phyloP scores from a whole-genome alignment of 495 filamentous ascomycete species.

The Penicillium lagena region DNA sequence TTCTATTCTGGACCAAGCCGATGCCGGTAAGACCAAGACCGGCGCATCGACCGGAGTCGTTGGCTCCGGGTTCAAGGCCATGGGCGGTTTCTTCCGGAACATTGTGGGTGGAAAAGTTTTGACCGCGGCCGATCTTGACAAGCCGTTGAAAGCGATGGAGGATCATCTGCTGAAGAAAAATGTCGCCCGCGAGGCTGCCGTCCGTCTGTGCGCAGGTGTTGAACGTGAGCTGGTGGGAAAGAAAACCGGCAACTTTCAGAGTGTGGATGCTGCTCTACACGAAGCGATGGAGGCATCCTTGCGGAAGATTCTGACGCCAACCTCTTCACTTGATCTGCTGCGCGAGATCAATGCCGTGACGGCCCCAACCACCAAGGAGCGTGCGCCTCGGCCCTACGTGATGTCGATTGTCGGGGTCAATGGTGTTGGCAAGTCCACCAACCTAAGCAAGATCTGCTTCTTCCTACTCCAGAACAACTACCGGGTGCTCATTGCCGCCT shows the following conservation, averaged over 20 bases:
- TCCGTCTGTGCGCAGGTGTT: conserved; percentile 86
- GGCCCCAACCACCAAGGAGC: conserved; percentile 43
- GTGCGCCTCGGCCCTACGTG: conserved; percentile 75
- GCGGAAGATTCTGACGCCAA: conserved; percentile 90
- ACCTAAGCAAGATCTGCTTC: conserved; percentile 93
- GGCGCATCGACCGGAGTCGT: conserved; percentile 56
- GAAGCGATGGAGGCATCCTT: conserved; percentile 84
- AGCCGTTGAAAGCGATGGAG: conserved; percentile 91
- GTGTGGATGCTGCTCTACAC: conserved; percentile 76
- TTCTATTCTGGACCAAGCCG: conserved; percentile 69
- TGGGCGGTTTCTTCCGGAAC: conserved; percentile 84
- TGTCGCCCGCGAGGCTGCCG: conserved; percentile 87
- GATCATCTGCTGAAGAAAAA: conserved; percentile 95
- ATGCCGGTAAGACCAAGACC: conserved; percentile 52
- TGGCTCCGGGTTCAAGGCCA: conserved; percentile 68
- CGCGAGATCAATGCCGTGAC: conserved; percentile 83
- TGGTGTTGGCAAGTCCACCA: conserved; percentile 96
- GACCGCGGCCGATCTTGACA: conserved; percentile 79
- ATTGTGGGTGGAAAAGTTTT: conserved; percentile 90
- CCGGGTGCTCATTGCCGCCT: conserved; percentile 90
- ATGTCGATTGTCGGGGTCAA: conserved; percentile 98
- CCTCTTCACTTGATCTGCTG: conserved; percentile 86
- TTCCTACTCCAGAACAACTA: conserved; percentile 96
- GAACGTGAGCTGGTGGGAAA: conserved; percentile 82
- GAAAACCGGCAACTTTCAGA: conserved; percentile 90